Conservation (phyloP, 176 grass and related monocot genomes). For the Raddia distichophylla region DNA sequence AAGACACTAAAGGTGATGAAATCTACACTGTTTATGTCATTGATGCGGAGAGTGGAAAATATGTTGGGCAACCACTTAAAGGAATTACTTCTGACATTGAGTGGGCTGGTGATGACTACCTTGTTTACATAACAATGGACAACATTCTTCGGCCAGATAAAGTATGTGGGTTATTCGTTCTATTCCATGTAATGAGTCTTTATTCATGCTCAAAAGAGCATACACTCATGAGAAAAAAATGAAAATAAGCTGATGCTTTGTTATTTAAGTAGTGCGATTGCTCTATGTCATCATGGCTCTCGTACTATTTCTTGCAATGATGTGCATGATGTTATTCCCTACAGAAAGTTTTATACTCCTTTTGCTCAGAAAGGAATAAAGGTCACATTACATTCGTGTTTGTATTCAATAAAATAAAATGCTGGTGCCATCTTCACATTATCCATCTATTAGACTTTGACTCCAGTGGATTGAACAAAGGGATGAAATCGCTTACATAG, state of each 20-base stretch:
- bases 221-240: neutral
- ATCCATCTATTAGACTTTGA: neutral
- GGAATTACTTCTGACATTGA: slow-evolving; percentile 72
- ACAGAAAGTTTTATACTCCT: neutral
- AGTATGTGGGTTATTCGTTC: slow-evolving; percentile 45
- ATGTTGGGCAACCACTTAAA: slow-evolving; percentile 65
- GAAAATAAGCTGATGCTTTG: neutral
- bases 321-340: neutral
- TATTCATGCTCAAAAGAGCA: neutral
- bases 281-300: neutral
- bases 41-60: slow-evolving; percentile 62
- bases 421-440: neutral
- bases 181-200: slow-evolving; percentile 12
- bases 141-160: slow-evolving; percentile 82
- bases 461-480: no score
- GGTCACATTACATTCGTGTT: neutral
- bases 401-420: slow-evolving; percentile 29
- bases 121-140: slow-evolving; percentile 93
- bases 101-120: slow-evolving; percentile 78
- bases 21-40: slow-evolving; percentile 83
- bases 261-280: neutral
- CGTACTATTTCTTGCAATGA: neutral
- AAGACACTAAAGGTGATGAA: slow-evolving; percentile 92
- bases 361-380: neutral
- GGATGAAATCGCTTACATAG: no score